Conservation (phyloP, 106 monocot species). For the Chionographis japonica region DNA sequence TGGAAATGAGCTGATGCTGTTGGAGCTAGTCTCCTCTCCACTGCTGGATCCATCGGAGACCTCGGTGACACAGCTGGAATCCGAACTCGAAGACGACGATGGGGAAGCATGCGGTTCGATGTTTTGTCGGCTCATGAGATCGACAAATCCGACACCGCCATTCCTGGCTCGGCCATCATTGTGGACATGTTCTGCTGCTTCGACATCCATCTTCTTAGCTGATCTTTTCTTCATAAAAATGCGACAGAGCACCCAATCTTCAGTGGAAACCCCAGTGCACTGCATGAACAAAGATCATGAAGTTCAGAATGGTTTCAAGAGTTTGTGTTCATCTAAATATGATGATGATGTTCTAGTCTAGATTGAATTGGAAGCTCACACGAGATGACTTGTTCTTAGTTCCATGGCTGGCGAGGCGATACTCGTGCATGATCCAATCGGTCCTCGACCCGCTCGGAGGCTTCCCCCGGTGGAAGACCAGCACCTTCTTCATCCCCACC, state of each 20-base stretch:
- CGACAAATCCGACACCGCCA: slow-evolving; percentile 17
- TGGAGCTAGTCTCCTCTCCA: slow-evolving; percentile 27
- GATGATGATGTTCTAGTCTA: too few species aligned
- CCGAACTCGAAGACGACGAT: slow-evolving; percentile 8
- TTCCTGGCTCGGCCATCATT: too few species aligned
- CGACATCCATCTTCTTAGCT: slow-evolving; percentile 13
- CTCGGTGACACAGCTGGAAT: slow-evolving; percentile 51
- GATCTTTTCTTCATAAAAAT: slow-evolving; percentile 70
- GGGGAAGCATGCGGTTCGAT: not conserved
- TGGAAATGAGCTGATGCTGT: not conserved
- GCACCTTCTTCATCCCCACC: slow-evolving; percentile 73
- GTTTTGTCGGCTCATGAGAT: slow-evolving; percentile 9
- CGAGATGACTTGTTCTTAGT: slow-evolving; percentile 16
- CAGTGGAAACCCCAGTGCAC: slow-evolving; percentile 5
- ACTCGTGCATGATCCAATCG: slow-evolving; percentile 95
- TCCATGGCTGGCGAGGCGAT: slow-evolving; percentile 39
- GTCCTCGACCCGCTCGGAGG: slow-evolving; percentile 44
- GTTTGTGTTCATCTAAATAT: too few species aligned
- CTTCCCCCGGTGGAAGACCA: slow-evolving; percentile 75
- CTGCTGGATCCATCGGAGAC: slow-evolving; percentile 11
- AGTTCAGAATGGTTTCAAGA: not conserved
- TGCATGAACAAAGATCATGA: slow-evolving; percentile 1
- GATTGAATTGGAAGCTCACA: slow-evolving; percentile 12
- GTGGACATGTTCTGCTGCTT: not conserved
- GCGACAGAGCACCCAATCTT: slow-evolving; percentile 74